phyloP scores from a whole-genome alignment of 345 rosid species.

The Eucalyptus victrix region DNA sequence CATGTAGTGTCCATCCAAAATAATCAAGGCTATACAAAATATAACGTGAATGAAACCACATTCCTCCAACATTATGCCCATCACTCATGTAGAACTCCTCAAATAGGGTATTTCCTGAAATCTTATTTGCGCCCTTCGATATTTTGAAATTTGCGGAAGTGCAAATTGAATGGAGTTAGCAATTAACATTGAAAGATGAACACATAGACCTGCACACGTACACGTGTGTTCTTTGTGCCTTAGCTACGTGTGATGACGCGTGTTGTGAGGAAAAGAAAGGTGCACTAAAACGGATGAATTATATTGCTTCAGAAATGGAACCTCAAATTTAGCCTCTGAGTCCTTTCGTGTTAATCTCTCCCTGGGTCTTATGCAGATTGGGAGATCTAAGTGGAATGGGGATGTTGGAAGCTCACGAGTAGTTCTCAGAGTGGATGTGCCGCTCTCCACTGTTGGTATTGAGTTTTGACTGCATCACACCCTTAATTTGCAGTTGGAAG shows the following conservation, averaged over 20 bases:
- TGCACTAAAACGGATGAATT: background rate
- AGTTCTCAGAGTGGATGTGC: constrained; percentile 30
- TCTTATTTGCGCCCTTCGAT: background rate
- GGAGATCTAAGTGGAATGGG: constrained; percentile 91
- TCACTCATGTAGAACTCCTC: no score
- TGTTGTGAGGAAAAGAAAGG: background rate
- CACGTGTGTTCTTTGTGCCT: background rate
- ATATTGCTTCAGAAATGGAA: background rate
- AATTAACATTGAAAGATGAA: background rate
- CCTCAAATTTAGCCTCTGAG: background rate
- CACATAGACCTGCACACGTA: background rate
- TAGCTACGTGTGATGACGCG: background rate
- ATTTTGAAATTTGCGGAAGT: background rate
- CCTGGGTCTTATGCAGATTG: constrained; percentile 34
- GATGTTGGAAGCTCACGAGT: constrained; percentile 68
- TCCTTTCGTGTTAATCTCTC: background rate
- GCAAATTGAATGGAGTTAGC: background rate
- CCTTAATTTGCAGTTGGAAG: background rate
- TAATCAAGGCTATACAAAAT: no score
- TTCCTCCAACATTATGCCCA: no score
- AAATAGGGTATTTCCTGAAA: background rate
- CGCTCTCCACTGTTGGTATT: constrained; percentile 48
- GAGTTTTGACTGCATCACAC: constrained; percentile 44
- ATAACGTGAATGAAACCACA: no score
- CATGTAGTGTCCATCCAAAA: no score